Percentiles rank a stretch among this genome's conserved stretches.
These are phyloP conservation scores for Marasmius fiardii DNA, from an alignment of 1,284 basidiomycete genomes.

Conservation along the genomic window DNA sequence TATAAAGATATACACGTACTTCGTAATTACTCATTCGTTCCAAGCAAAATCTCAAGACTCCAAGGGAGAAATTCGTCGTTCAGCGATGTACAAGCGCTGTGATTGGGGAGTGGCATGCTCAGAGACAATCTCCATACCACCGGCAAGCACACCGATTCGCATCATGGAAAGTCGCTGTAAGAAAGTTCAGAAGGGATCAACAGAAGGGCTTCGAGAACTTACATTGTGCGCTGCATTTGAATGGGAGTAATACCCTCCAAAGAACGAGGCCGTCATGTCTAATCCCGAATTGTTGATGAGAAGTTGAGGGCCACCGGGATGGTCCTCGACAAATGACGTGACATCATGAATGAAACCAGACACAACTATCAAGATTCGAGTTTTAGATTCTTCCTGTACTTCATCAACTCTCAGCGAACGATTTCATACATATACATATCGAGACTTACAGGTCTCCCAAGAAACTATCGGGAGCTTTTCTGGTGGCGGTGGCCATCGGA, in stretches of 20 bases:
- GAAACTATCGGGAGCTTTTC: conserved; percentile 74
- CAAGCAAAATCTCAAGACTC: background rate
- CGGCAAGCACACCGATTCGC: conserved; percentile 76
- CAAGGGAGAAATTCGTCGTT: conserved; percentile 10
- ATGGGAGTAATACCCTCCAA: conserved; percentile 81
- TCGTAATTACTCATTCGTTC: background rate
- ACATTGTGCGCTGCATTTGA: conserved; percentile 84
- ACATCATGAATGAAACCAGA: conserved; percentile 89
- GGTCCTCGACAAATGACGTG: conserved; percentile 70
- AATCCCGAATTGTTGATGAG: conserved; percentile 67
- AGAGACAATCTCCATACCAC: conserved; percentile 36
- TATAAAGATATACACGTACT: background rate
- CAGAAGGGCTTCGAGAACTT: conserved; percentile 26
- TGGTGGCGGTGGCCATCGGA: conserved; percentile 66
- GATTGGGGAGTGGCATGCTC: conserved; percentile 18
- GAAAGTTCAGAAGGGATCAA: conserved; percentile 3
- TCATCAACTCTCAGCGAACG: conserved; percentile 9
- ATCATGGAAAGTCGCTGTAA: conserved; percentile 73
- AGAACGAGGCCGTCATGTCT: conserved; percentile 83
- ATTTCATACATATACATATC: background rate
- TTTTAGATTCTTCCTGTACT: conserved; percentile 70
- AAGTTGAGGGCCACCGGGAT: conserved; percentile 76
- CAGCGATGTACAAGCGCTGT: conserved; percentile 25
- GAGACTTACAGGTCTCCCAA: conserved; percentile 74
- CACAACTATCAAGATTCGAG: conserved; percentile 66